phyloP scores from a whole-genome alignment of 177 flowering plant genomes.

The Tripterygium wilfordii region DNA sequence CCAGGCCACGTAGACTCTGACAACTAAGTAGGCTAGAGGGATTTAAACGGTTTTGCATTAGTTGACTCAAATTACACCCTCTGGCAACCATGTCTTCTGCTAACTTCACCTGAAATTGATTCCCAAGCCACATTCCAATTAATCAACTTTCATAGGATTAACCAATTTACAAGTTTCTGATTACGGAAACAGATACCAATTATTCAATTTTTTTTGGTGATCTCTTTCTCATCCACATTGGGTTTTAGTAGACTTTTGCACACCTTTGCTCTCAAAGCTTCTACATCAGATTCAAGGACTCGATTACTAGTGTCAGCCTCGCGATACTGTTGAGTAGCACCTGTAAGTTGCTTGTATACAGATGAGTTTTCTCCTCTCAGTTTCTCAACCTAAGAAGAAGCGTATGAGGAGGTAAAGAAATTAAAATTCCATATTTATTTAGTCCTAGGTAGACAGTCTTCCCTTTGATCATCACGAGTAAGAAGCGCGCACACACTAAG shows the following conservation, averaged over 20 bases:
- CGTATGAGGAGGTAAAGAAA: neutral
- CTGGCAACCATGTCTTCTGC: constrained; percentile 69
- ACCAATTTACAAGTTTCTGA: too few relatives aligned
- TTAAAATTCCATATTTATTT: neutral
- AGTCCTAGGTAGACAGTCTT: too few relatives aligned
- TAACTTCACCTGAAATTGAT: constrained; percentile 57
- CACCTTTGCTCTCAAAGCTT: constrained; percentile 83
- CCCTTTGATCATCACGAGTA: too few relatives aligned
- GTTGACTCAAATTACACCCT: constrained; percentile 58
- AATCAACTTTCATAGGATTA: too few relatives aligned
- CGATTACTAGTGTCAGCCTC: constrained; percentile 58
- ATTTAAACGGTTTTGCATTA: constrained; percentile 44
- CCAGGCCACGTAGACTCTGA: constrained; percentile 14
- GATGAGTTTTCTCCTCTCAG: constrained; percentile 51
- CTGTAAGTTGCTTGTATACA: constrained; percentile 52
- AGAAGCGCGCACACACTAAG: too few relatives aligned
- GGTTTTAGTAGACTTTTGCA: too few relatives aligned
- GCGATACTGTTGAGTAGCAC: constrained; percentile 51
- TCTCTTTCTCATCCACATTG: too few relatives aligned
- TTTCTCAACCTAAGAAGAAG: constrained; percentile 48
- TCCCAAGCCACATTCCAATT: too few relatives aligned
- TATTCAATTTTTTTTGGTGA: neutral
- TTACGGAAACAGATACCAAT: too few relatives aligned
- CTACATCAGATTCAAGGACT: constrained; percentile 75
- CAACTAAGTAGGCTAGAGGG: constrained; percentile 23